phyloP scores from a whole-genome alignment of 1,284 basidiomycete genomes.

The Pholiota adiposa region DNA sequence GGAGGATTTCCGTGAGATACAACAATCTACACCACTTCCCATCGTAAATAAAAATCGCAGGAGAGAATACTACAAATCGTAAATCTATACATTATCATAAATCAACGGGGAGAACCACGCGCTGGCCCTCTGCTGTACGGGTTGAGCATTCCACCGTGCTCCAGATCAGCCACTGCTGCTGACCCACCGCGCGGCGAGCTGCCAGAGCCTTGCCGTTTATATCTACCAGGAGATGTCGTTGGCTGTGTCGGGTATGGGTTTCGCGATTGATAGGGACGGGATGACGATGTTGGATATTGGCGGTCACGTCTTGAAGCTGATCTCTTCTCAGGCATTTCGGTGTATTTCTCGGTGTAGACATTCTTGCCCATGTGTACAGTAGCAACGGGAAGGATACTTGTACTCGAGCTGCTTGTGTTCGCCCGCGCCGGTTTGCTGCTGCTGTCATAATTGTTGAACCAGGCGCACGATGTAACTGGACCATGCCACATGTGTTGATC shows the following conservation, averaged over 20 bases:
- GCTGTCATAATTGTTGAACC: slow-evolving; percentile 64
- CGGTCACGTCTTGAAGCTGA: slow-evolving; percentile 25
- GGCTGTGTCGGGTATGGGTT: slow-evolving; percentile 22
- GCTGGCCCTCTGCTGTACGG: slow-evolving; percentile 35
- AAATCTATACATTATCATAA: slow-evolving; percentile 9
- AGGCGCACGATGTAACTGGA: slow-evolving; percentile 72
- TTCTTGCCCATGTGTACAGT: slow-evolving; percentile 20
- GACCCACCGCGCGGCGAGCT: slow-evolving; percentile 38
- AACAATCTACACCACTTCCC: slow-evolving; percentile 14
- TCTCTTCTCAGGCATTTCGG: slow-evolving; percentile 32
- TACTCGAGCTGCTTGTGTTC: slow-evolving; percentile 31
- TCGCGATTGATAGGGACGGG: slow-evolving; percentile 21
- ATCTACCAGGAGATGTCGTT: slow-evolving; percentile 20
- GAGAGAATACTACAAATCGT: slow-evolving; percentile 19
- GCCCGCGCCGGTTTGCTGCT: slow-evolving; percentile 30
- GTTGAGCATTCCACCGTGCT: slow-evolving; percentile 50
- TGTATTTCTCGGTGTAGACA: slow-evolving; percentile 29
- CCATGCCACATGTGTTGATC: slow-evolving; percentile 75
- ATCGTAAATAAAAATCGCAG: slow-evolving; percentile 17
- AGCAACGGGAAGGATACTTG: slow-evolving; percentile 33
- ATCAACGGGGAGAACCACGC: slow-evolving; percentile 21
- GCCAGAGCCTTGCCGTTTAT: slow-evolving; percentile 38
- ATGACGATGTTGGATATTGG: slow-evolving; percentile 18
- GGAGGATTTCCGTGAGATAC: slow-evolving; percentile 2
- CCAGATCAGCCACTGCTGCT: slow-evolving; percentile 40